These are phyloP conservation scores for Penicillium sp. DNA, from an alignment of 2,329 filamentous ascomycete genomes.

Conservation along the genomic window DNA sequence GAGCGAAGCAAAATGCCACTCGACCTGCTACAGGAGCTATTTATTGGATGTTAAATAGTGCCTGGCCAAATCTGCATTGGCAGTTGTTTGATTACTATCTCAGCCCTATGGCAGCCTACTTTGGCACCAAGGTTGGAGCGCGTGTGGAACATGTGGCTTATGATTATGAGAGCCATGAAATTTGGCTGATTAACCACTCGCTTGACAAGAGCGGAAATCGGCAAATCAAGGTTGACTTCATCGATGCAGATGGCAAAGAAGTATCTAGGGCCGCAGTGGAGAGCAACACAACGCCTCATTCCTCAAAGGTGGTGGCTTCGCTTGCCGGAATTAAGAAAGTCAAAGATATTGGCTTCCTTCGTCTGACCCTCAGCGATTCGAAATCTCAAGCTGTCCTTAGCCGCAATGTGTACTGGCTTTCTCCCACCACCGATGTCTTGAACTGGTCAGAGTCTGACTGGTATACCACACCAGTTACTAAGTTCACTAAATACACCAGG, in stretches of 20 bases:
- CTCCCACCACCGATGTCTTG: conserved; percentile 48
- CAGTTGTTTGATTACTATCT: conserved; percentile 64
- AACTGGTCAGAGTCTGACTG: conserved; percentile 59
- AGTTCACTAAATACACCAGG: conserved; percentile 50
- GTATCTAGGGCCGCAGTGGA: conserved; percentile 37
- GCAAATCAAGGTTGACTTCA: conserved; percentile 49
- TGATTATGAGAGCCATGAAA: conserved; percentile 47
- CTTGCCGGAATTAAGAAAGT: conserved; percentile 35
- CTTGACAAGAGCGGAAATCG: conserved; percentile 42
- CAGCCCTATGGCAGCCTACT: conserved; percentile 58
- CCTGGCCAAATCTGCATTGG: conserved; percentile 66
- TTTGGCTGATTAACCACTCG: conserved; percentile 58
- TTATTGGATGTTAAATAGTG: conserved; percentile 67
- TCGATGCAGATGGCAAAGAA: conserved; percentile 48
- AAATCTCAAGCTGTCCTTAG: conserved; percentile 41
- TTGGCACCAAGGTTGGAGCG: conserved; percentile 55
- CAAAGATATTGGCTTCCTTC: conserved; percentile 51
- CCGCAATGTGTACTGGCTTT: conserved; percentile 62
- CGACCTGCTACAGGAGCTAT: conserved; percentile 59
- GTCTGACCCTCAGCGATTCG: conserved; percentile 46
- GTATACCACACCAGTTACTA: conserved; percentile 57
- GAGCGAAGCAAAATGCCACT: conserved; percentile 49
- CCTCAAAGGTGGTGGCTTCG: conserved; percentile 38
- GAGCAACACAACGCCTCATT: conserved; percentile 46
- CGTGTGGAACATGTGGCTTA: conserved; percentile 56